A percentile compares a stretch with the other conserved stretches of the same genome.
phyloP scores from a whole-genome alignment of 164 flowering plant species.

The Berberis vulgaris region DNA sequence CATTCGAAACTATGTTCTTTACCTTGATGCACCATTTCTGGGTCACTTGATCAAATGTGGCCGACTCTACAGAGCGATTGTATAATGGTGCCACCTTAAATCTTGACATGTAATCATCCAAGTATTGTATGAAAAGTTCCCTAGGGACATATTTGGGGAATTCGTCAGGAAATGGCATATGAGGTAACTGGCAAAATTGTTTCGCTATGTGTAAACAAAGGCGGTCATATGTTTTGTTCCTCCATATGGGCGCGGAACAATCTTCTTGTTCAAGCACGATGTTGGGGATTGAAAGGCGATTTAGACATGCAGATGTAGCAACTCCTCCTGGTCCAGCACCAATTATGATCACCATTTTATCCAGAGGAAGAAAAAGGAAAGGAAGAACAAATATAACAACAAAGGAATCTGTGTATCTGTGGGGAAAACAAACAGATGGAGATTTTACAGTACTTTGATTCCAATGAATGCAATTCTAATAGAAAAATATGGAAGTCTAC shows the following conservation, averaged over 20 bases:
- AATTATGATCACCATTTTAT: constrained; percentile 2
- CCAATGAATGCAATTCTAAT: too few species aligned
- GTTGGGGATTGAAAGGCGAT: constrained; percentile 4
- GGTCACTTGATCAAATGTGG: not conserved
- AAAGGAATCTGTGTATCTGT: too few species aligned
- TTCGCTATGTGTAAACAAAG: constrained; percentile 5
- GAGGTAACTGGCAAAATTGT: constrained; percentile 5
- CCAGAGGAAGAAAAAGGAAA: too few species aligned
- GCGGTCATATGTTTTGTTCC: constrained; percentile 5
- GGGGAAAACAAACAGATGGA: too few species aligned
- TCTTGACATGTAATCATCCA: not conserved
- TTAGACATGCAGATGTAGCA: constrained; percentile 6
- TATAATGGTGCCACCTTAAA: constrained; percentile 3
- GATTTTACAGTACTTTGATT: too few species aligned
- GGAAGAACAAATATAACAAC: too few species aligned
- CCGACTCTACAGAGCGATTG: constrained; percentile 3
- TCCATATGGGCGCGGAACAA: constrained; percentile 10
- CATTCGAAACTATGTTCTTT: not conserved
- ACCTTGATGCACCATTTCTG: constrained; percentile 7
- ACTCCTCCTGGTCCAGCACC: constrained; percentile 11
- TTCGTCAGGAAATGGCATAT: constrained; percentile 1
- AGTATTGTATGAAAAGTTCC: constrained; percentile 1
- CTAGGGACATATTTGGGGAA: constrained; percentile 2
- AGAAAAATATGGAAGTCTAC: too few species aligned
- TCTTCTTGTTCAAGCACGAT: constrained; percentile 9